These are phyloP conservation scores for Bruguiera gymnorhiza DNA, from an alignment of 345 rosid genomes.

Conservation along the genomic window DNA sequence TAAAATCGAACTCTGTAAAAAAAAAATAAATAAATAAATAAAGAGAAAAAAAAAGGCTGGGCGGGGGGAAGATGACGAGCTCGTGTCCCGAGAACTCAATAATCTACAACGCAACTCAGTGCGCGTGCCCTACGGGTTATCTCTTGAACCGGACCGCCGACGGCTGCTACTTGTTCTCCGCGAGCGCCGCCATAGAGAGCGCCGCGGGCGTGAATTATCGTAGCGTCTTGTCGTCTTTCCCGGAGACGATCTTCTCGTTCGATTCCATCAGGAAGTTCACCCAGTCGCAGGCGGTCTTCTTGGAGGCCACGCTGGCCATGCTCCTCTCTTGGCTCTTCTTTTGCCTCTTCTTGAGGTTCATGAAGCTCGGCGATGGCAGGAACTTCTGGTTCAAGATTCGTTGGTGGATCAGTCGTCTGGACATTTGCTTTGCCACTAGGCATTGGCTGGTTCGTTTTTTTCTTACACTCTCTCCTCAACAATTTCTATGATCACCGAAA, in stretches of 20 bases:
- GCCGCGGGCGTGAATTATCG: slow-evolving; percentile 49
- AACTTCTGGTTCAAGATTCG: slow-evolving; percentile 68
- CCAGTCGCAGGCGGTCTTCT: slow-evolving; percentile 87
- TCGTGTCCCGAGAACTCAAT: slow-evolving; percentile 58
- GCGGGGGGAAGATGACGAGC: neutral
- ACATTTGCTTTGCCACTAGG: slow-evolving; percentile 81
- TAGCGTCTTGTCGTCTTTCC: slow-evolving; percentile 37
- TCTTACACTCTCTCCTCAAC: neutral
- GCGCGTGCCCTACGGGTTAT: slow-evolving; percentile 76
- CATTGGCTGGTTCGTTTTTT: slow-evolving; percentile 80
- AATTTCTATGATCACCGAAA: neutral
- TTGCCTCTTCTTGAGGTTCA: slow-evolving; percentile 69
- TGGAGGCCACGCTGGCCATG: slow-evolving; percentile 78
- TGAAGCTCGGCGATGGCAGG: slow-evolving; percentile 70
- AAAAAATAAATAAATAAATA: too few relatives aligned
- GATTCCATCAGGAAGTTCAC: slow-evolving; percentile 73
- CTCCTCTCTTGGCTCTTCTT: slow-evolving; percentile 68
- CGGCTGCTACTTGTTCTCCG: slow-evolving; percentile 46
- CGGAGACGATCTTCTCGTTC: slow-evolving; percentile 62
- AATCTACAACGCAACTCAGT: slow-evolving; percentile 58
- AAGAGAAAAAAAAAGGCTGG: too few relatives aligned
- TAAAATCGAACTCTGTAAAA: too few relatives aligned
- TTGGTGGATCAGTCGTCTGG: slow-evolving; percentile 93
- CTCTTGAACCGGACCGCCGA: slow-evolving; percentile 44
- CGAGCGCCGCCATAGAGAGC: slow-evolving; percentile 36